A percentile compares a stretch with the other conserved stretches of the same genome.
Evolutionary conservation across 2,329 filamentous ascomycete species (phyloP).

Genomic region (Hymenoscyphus occultus): DNA sequence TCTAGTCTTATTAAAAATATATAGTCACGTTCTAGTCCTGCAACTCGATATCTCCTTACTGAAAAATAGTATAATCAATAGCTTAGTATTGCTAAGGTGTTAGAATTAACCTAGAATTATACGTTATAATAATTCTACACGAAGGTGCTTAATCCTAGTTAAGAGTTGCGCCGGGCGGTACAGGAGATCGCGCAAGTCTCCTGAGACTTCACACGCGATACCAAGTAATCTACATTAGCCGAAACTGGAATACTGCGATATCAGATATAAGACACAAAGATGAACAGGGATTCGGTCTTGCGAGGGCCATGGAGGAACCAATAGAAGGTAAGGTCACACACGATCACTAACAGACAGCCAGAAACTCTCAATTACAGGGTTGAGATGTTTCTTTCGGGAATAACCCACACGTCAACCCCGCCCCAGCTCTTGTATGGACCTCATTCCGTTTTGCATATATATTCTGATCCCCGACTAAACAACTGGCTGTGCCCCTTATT

Average conservation of each 20-base stretch:
- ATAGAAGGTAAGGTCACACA: background rate
- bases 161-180: too few species aligned
- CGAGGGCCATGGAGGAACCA: conserved; percentile 15
- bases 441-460: too few species aligned
- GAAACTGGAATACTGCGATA: conserved; percentile 25
- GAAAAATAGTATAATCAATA: too few species aligned
- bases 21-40: too few species aligned
- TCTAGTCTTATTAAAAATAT: too few species aligned
- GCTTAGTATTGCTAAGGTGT: too few species aligned
- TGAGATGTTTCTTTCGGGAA: background rate
- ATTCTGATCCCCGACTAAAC: too few species aligned
- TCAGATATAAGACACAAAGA: conserved; percentile 20
- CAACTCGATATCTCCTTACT: too few species aligned
- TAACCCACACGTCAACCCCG: background rate
- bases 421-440: background rate
- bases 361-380: background rate
- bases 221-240: conserved; percentile 20
- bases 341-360: background rate
- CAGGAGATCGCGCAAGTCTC: conserved; percentile 4
- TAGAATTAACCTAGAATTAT: too few species aligned
- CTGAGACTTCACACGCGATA: conserved; percentile 22
- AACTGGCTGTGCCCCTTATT: conserved; percentile 13
- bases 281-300: conserved; percentile 19
- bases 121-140: too few species aligned
- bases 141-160: too few species aligned